Evolutionary conservation across 306 rosid species (phyloP).

Genomic region (Sesbania bispinosa): DNA sequence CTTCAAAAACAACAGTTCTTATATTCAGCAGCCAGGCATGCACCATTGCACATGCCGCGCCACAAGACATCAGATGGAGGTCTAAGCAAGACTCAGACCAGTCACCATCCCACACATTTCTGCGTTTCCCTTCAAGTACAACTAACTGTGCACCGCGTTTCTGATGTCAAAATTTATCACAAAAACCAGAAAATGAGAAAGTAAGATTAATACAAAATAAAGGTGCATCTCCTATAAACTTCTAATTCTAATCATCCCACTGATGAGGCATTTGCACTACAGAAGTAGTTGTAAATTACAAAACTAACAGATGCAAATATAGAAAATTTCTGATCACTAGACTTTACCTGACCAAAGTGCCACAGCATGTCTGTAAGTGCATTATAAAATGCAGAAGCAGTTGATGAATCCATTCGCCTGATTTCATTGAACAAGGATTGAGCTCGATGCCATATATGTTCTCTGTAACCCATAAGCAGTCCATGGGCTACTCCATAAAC

Average conservation of each 20-base stretch:
- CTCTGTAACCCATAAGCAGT: conserved; percentile 74
- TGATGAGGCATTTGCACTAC: too few relatives aligned
- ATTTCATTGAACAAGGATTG: conserved; percentile 76
- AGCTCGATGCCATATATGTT: conserved; percentile 69
- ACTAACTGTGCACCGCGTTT: conserved; percentile 88
- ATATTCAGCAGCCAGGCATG: conserved; percentile 81
- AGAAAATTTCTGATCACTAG: not conserved
- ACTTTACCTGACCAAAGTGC: conserved; percentile 91
- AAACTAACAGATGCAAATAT: not conserved
- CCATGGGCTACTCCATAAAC: conserved; percentile 94
- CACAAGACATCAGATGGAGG: conserved; percentile 89
- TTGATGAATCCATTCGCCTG: conserved; percentile 78
- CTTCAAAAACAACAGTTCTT: conserved; percentile 55
- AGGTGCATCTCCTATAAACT: not conserved
- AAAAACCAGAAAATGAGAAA: not conserved
- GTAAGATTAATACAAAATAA: not conserved
- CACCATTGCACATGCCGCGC: conserved; percentile 95
- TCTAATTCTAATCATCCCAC: not conserved
- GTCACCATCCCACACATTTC: conserved; percentile 77
- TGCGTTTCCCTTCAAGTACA: conserved; percentile 75
- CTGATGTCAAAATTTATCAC: conserved; percentile 28
- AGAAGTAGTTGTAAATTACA: not conserved
- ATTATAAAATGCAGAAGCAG: conserved; percentile 89
- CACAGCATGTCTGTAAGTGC: conserved; percentile 96
- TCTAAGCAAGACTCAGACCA: conserved; percentile 80